Evolutionary conservation across 2,329 filamentous ascomycete species (phyloP), one percentile per base, ranked within the genome.

Genomic region (Aspergillus chevalieri): DNA sequence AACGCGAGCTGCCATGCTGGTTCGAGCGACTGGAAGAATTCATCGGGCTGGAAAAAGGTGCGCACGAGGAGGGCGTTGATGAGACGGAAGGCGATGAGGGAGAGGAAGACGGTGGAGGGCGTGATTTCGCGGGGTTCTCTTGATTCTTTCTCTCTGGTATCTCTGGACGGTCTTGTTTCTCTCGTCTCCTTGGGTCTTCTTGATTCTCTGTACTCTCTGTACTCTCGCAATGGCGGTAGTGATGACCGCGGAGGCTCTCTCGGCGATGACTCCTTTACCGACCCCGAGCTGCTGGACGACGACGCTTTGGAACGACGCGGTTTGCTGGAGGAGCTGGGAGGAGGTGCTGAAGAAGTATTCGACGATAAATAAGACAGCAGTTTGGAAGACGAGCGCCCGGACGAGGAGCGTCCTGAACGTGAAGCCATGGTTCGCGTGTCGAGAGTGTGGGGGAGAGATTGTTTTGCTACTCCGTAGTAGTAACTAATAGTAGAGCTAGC

Each of bases 31-130:
- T 98, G 93, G 64, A 93, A 98, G 75, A 89, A 97, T 70, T 98
- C 93, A 74, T 98, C 93, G 24, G 93, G 93, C 70, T 98, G 93
- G 73, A 98, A 98, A 69, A 96, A 98, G 17, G 93, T 97, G 57
- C 81, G 77, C 50, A 94, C 76, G 54, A 78, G 82, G 59, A 93
- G 77, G 28, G 89, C 84, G 72, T 95, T 95, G 66, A 87, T 68
- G 56, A 92, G 78, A 48, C 93, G 88, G 55, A 95, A 80, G 38
- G 81, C 76, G 57, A 96, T 44, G 15, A 77, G 65, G 47, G 66
- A 67, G 19, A 74, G 60, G 47, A 75, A 59, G 50, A 73, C 54
- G 47, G 57, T 59, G 39, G 49, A 43, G 30, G 52, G 22, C 15
- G 26, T 30, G 26, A 30, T 12, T 12, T 30, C 26, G 9, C 26